Conservation (phyloP, 148 eudicot species). For the Nepenthes mirabilis region DNA sequence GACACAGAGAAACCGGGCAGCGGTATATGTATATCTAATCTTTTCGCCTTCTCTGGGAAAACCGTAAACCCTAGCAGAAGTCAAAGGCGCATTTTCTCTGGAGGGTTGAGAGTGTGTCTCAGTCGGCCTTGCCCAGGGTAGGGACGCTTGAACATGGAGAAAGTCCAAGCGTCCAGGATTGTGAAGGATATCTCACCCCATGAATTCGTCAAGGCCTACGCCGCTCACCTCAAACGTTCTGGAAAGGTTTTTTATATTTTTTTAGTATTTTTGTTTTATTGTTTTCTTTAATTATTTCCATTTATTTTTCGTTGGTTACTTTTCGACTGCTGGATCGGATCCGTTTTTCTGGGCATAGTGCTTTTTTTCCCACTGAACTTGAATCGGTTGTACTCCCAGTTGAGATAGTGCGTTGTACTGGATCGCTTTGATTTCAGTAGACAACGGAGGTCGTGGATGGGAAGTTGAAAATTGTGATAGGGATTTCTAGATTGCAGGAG, state of each 20-base stretch:
- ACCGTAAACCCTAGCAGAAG: too few species aligned
- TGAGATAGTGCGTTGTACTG: background rate
- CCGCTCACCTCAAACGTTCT: slow-evolving; percentile 3
- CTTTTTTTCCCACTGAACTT: background rate
- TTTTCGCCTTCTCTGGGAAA: too few species aligned
- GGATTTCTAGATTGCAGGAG: too few species aligned
- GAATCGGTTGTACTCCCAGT: too few species aligned
- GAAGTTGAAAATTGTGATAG: background rate
- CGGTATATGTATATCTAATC: too few species aligned
- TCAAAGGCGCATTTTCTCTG: too few species aligned
- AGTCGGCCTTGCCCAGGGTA: too few species aligned
- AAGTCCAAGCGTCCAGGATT: background rate
- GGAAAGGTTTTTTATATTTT: background rate
- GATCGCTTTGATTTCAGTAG: background rate
- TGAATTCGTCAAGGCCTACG: slow-evolving; percentile 7
- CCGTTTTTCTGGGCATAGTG: background rate
- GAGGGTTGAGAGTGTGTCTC: too few species aligned
- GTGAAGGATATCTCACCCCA: slow-evolving; percentile 1
- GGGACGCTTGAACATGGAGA: background rate
- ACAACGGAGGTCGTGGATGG: background rate
- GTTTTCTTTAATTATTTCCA: background rate
- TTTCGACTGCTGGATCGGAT: background rate
- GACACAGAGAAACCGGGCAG: too few species aligned
- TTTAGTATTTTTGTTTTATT: background rate
- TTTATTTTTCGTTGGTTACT: background rate